A percentile compares a stretch with the other conserved stretches of the same genome.
phyloP scores from a whole-genome alignment of 805 yeast genomes.

The Candida oleophila region DNA sequence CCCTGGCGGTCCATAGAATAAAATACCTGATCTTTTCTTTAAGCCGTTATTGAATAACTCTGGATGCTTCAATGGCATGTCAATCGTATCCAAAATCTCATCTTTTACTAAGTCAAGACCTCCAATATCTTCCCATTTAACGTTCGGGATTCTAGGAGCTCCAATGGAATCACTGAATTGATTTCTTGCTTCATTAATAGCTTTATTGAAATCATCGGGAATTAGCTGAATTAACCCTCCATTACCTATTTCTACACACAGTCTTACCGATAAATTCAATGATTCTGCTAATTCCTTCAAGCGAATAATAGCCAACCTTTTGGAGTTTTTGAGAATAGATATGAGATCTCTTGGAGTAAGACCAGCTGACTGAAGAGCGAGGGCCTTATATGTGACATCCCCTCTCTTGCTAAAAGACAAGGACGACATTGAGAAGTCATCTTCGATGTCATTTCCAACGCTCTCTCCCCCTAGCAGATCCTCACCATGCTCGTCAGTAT shows the following conservation, averaged over 20 bases:
- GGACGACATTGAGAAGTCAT: conserved; percentile 13
- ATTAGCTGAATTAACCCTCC: conserved; percentile 55
- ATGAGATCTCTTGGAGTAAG: conserved; percentile 79
- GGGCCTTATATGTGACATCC: conserved; percentile 52
- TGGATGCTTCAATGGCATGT: conserved; percentile 92
- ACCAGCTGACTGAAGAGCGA: conserved; percentile 91
- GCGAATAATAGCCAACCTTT: conserved; percentile 54
- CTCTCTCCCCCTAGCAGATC: conserved; percentile 13
- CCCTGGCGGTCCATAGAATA: conserved; percentile 98
- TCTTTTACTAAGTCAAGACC: conserved; percentile 88
- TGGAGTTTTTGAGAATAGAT: conserved; percentile 69
- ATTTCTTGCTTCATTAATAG: conserved; percentile 79
- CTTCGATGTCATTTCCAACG: conserved; percentile 14
- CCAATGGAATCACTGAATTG: conserved; percentile 94
- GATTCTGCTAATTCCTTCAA: conserved; percentile 31
- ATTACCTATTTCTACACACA: conserved; percentile 43
- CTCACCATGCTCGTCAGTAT: conserved; percentile 13
- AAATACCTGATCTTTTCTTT: conserved; percentile 89
- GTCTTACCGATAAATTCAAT: conserved; percentile 16
- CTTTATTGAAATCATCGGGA: conserved; percentile 62
- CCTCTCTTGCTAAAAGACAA: conserved; percentile 25
- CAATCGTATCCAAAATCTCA: conserved; percentile 93
- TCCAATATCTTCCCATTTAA: conserved; percentile 96
- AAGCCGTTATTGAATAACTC: conserved; percentile 84
- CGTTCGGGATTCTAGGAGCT: conserved; percentile 94